Percentiles rank a stretch among this genome's conserved stretches.
These are phyloP conservation scores for Boletus sensibilis DNA, from an alignment of 768 basidiomycete species.

Conservation along the genomic window DNA sequence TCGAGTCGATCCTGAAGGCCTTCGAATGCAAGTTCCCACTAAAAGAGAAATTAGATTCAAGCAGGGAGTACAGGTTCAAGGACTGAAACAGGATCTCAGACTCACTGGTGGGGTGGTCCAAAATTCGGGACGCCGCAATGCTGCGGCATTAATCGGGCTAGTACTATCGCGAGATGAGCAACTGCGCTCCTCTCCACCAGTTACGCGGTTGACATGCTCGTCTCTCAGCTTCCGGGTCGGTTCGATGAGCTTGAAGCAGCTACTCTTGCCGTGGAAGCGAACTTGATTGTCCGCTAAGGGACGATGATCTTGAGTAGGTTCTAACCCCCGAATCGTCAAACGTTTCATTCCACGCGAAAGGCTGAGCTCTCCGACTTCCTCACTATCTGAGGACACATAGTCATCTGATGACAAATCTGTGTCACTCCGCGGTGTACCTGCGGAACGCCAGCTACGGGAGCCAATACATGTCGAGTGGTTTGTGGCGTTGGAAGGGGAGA, in stretches of 20 bases:
- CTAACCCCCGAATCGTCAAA: constrained; percentile 37
- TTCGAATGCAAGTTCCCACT: constrained; percentile 66
- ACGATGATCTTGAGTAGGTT: constrained; percentile 35
- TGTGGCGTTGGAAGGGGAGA: constrained; percentile 7
- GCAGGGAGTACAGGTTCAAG: neutral
- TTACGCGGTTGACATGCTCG: constrained; percentile 44
- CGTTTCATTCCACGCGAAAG: constrained; percentile 39
- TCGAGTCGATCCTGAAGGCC: constrained; percentile 35
- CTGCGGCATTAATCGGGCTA: constrained; percentile 23
- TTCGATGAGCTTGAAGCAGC: constrained; percentile 53
- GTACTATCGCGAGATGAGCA: constrained; percentile 18
- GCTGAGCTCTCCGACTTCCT: constrained; percentile 40
- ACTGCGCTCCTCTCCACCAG: constrained; percentile 16
- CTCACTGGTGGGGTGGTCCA: constrained; percentile 61
- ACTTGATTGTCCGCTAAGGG: constrained; percentile 40
- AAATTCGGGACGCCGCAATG: constrained; percentile 44
- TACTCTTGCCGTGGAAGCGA: constrained; percentile 64
- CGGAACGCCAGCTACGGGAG: constrained; percentile 13
- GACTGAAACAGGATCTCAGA: constrained; percentile 1
- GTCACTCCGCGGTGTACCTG: constrained; percentile 27
- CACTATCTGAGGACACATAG: constrained; percentile 35
- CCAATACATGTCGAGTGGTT: constrained; percentile 6
- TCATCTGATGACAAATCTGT: constrained; percentile 29
- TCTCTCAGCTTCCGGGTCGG: constrained; percentile 53
- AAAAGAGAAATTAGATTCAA: neutral